These are phyloP conservation scores for Piper betle DNA, from an alignment of 164 flowering plant genomes.

Conservation along the genomic window DNA sequence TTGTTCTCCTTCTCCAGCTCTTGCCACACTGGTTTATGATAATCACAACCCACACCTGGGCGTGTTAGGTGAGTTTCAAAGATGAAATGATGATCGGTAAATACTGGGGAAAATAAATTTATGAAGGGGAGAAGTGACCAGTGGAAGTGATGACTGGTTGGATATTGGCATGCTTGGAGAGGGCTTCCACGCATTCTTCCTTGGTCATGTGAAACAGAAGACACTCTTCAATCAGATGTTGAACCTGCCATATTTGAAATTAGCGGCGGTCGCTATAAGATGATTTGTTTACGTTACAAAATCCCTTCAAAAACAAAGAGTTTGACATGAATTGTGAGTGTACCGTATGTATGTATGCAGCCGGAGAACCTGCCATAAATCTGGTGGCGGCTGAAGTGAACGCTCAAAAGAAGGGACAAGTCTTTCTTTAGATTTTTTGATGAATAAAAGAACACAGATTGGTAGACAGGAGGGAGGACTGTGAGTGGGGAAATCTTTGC, in stretches of 20 bases:
- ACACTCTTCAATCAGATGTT: slow-evolving; percentile 81
- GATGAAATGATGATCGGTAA: no score
- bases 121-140: slow-evolving; percentile 23
- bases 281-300: no score
- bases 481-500: no score
- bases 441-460: no score
- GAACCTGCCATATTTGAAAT: slow-evolving; percentile 33
- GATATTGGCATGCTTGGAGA: slow-evolving; percentile 75
- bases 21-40: slow-evolving; percentile 52
- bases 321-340: background rate
- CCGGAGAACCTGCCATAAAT: slow-evolving; percentile 1
- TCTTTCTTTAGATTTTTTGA: no score
- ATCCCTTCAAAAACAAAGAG: no score
- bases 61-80: no score
- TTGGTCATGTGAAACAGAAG: slow-evolving; percentile 59
- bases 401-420: no score
- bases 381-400: no score
- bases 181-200: slow-evolving; percentile 86
- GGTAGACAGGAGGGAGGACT: no score
- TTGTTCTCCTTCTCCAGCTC: slow-evolving; percentile 88
- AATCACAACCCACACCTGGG: background rate
- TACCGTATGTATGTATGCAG: slow-evolving; percentile 7
- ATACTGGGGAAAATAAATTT: no score
- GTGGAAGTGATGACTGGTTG: slow-evolving; percentile 72
- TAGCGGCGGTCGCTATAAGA: background rate